Evolutionary conservation across 2,329 filamentous ascomycete species (phyloP), one percentile per base, ranked within the genome.

Genomic region (Arthrocladium fulminans): DNA sequence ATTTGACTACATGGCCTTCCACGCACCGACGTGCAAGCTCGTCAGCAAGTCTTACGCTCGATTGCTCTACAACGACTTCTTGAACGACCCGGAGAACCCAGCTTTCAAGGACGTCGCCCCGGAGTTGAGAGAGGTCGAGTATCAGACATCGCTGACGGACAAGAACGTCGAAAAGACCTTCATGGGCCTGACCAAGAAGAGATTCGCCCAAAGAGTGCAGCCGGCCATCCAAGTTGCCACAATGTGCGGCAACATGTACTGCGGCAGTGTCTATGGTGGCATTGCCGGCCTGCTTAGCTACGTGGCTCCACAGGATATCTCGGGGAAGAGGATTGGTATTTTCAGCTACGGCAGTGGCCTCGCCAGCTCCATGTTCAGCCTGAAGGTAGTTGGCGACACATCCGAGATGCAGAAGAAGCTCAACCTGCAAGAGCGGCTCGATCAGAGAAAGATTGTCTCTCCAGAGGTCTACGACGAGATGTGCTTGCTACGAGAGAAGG

Each of bases 161-260:
- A 89, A 88, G 75, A 77, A 74, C 46, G 77, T 92, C 32, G 86
- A 92, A 75, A 92, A 90, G 80, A 83, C 83, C 54, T 92, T 92
- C 67, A 86, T 92, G 83, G 74, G 65, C 50, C 74, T 90, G 59
- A 83, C 83, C 66, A 90, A 92, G 80, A 89, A 89, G 77, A 79
- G 79, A 59, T 90, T 86, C 71, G 77, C 80, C 63, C 84, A 89
- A 69, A 83, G 86, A 60, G 83, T 92, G 59, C 73, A 75, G 64
- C 83, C 84, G 45, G 73, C 75, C 60, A 83, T 86, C 64, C 77
- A 88, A 69, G 83, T 88, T 29, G 81, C 86, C 57, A 89, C 85
- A 56, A 78, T 84, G 66, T 86, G 83, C 67, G 74, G 74, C 61
- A 80, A 80, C 67, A 80, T 80, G 77, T 80, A 80, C 65, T 75